Evolutionary conservation across 2,329 filamentous ascomycete genomes (phyloP), one percentile per base, ranked within the genome.

Genomic region (Ophiocordyceps polyrhachis-furcata): DNA sequence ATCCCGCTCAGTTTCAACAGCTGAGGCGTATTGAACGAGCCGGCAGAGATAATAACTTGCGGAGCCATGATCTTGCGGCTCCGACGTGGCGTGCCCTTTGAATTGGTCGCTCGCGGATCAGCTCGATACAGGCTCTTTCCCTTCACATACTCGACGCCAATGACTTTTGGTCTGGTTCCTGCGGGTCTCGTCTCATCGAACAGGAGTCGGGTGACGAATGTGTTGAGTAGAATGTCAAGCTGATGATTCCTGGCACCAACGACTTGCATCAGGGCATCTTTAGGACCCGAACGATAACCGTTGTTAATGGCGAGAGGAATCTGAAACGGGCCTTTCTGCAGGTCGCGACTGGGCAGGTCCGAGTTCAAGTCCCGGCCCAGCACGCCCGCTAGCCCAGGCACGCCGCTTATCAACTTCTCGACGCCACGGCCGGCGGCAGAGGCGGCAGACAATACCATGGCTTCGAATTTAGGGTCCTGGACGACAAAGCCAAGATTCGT

Each of bases 401-500:
- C n/a, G 15, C 41, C 17, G 17, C 11, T n/a, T 17, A 42, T 17
- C 43, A 57, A 32, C 4, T 43, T 43, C 28, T 51, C 45, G 2
- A 51, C 50, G 14, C 45, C 41, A 43, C 64, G 62, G 19, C 66
- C 47, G 13, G 51, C 44, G 19, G 50, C 53, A n/a, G 47, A 48
- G 15, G 51, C 46, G 3, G 63, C 51, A 13, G 49, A 47, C 13
- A 44, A 14, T n/a, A 55, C 45, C 21, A 53, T 25, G 21, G 45
- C 45, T 25, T 75, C 53, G 4, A 79, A 62, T 53, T 75, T 66
- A 1, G 62, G 58, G 47, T 80, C 75, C 14, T 63, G 54, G 2
- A 70, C 55, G 2, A 72, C 66, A 23, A 78, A 62, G 15, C 57
- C 63, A 38, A 77, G 56, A 9, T 71, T 66, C 0, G 72, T 67